Evolutionary conservation across 257 asterid species (phyloP).

Genomic region (Apocynum venetum): DNA sequence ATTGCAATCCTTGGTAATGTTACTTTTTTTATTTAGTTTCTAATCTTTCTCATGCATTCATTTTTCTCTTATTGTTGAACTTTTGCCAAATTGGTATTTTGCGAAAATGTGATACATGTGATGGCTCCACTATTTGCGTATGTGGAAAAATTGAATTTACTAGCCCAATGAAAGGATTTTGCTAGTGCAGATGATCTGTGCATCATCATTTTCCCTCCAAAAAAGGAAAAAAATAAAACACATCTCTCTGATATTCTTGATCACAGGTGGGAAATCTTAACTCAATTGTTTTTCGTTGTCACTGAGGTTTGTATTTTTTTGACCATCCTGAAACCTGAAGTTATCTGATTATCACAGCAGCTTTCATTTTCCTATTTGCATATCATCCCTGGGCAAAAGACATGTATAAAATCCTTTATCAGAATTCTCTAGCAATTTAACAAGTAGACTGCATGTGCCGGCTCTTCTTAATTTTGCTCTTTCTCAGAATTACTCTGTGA

Average conservation of each 20-base stretch:
- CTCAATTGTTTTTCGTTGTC: neutral
- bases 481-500: neutral
- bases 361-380: neutral
- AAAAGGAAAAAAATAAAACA: neutral
- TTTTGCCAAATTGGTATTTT: neutral
- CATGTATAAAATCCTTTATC: neutral
- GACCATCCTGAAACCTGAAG: neutral
- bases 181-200: neutral
- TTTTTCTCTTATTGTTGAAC: neutral
- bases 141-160: neutral
- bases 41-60: neutral
- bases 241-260: neutral
- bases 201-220: neutral
- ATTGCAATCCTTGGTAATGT: slow-evolving; percentile 24
- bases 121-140: neutral
- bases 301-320: neutral
- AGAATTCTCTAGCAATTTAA: neutral
- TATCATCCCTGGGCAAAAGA: neutral
- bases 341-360: neutral
- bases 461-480: neutral
- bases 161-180: neutral
- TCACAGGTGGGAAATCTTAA: neutral
- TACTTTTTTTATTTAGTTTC: neutral
- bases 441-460: neutral
- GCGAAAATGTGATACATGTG: neutral